phyloP scores from a whole-genome alignment of 768 basidiomycete genomes.

The Artomyces pyxidatus region DNA sequence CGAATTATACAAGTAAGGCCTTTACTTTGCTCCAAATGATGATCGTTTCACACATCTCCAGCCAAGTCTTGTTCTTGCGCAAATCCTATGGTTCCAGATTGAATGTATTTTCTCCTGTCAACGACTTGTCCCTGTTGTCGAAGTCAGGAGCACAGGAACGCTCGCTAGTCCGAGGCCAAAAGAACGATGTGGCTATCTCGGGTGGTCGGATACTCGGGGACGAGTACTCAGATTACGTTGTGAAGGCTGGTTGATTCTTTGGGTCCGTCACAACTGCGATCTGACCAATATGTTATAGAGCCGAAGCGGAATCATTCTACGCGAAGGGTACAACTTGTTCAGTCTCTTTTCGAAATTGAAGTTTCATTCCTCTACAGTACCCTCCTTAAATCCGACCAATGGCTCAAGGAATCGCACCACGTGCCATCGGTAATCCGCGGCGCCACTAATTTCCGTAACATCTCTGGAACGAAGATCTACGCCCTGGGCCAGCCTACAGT shows the following conservation, averaged over 20 bases:
- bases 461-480: slow-evolving; percentile 75
- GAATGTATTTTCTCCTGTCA: slow-evolving; percentile 87
- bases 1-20: slow-evolving; percentile 86
- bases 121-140: slow-evolving; percentile 78
- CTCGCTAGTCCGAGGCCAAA: slow-evolving; percentile 55
- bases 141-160: slow-evolving; percentile 53
- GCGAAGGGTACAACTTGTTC: slow-evolving; percentile 57
- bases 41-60: slow-evolving; percentile 21
- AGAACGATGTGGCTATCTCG: slow-evolving; percentile 63
- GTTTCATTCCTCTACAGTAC: slow-evolving; percentile 37
- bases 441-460: slow-evolving; percentile 90
- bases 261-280: background rate
- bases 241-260: slow-evolving; percentile 61
- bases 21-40: background rate
- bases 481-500: slow-evolving; percentile 90
- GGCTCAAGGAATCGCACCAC: slow-evolving; percentile 65
- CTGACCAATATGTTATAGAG: slow-evolving; percentile 38
- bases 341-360: background rate
- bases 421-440: slow-evolving; percentile 72
- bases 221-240: slow-evolving; percentile 92
- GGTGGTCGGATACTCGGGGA: slow-evolving; percentile 88
- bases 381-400: slow-evolving; percentile 88
- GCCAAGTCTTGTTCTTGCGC: slow-evolving; percentile 82
- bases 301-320: slow-evolving; percentile 87
- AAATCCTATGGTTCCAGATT: slow-evolving; percentile 74